Conservation (phyloP, 306 rosid genomes). For the Alnus glutinosa region DNA sequence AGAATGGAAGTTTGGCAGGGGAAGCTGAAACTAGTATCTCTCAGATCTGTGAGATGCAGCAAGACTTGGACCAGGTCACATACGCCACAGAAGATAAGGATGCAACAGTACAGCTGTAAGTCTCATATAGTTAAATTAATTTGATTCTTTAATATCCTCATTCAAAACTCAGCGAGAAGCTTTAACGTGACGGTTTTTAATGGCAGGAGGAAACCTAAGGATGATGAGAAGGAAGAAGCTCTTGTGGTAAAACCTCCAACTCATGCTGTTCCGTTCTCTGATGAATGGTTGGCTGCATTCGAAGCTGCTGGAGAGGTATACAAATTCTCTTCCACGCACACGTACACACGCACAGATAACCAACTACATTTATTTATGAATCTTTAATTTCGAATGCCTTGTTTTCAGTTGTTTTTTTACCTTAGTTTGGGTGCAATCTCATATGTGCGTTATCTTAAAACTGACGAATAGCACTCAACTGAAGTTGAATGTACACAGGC, state of each 20-base stretch:
- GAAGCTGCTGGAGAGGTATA: slow-evolving; percentile 98
- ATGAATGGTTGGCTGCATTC: slow-evolving; percentile 93
- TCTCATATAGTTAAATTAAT: slow-evolving; percentile 19
- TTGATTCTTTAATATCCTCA: neutral
- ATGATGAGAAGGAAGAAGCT: slow-evolving; percentile 41
- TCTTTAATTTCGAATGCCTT: neutral
- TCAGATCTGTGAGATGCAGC: slow-evolving; percentile 30
- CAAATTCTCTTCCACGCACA: slow-evolving; percentile 20
- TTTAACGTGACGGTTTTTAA: slow-evolving; percentile 22
- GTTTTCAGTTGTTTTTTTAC: slow-evolving; percentile 12
- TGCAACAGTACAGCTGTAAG: slow-evolving; percentile 49
- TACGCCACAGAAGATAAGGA: slow-evolving; percentile 28
- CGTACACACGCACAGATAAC: neutral
- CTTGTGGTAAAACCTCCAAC: slow-evolving; percentile 50
- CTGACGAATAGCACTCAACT: neutral
- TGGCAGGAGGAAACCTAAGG: slow-evolving; percentile 49
- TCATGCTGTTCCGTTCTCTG: slow-evolving; percentile 74
- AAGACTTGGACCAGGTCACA: slow-evolving; percentile 13
- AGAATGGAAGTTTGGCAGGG: slow-evolving; percentile 23
- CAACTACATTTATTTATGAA: neutral
- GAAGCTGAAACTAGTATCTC: slow-evolving; percentile 35
- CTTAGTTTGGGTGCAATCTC: slow-evolving; percentile 2
- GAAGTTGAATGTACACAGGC: neutral
- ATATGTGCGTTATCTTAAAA: neutral
- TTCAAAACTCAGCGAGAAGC: slow-evolving; percentile 13